phyloP scores from a whole-genome alignment of 805 yeast species.

The Saccharomycopsis javanensis region DNA sequence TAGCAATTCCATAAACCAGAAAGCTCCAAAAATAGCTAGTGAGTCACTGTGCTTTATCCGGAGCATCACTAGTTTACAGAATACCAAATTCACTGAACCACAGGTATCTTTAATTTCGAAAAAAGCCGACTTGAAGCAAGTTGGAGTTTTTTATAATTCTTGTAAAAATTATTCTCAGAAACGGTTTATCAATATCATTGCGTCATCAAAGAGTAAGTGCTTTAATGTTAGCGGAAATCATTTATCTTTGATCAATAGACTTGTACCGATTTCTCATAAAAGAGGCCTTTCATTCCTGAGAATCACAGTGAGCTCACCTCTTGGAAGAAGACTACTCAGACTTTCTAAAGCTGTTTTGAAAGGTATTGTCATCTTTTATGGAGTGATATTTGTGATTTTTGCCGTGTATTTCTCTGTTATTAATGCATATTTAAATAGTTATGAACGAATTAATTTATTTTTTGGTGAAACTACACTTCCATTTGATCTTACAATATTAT shows the following conservation, averaged over 20 bases:
- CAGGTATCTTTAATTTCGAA: background rate
- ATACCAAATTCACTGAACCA: background rate
- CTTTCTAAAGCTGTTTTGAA: constrained; percentile 17
- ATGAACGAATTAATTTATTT: constrained; percentile 14
- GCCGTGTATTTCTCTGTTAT: constrained; percentile 7
- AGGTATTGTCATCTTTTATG: constrained; percentile 19
- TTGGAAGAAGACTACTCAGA: constrained; percentile 9
- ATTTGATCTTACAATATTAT: constrained; percentile 13
- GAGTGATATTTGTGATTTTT: constrained; percentile 11
- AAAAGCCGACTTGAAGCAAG: background rate
- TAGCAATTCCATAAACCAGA: background rate
- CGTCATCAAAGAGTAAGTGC: no score
- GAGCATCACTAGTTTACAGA: background rate
- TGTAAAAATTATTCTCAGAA: background rate
- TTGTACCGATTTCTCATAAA: background rate
- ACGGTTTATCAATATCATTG: background rate
- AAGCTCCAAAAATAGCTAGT: background rate
- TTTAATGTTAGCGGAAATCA: background rate
- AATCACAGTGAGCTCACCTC: constrained; percentile 9
- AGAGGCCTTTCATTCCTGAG: constrained; percentile 7
- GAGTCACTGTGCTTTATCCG: background rate
- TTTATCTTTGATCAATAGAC: background rate
- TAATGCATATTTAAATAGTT: constrained; percentile 10
- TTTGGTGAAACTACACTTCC: background rate
- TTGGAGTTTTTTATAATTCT: background rate